Conservation (phyloP, 1,139 yeast genomes). For the Nakaseomyces nivariensis region DNA sequence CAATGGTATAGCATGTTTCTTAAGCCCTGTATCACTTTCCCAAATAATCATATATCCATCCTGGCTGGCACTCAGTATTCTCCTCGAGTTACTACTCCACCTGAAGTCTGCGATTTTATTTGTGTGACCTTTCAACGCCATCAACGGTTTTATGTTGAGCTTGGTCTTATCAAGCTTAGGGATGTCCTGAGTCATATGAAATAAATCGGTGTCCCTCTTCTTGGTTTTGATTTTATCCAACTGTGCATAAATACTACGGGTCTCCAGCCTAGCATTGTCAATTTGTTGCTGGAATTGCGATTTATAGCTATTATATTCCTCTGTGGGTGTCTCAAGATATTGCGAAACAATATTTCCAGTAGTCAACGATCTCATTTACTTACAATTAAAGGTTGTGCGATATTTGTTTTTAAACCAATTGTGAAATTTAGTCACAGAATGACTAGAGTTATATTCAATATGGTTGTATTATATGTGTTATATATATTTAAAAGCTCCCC, state of each 20-base stretch:
- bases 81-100: conserved; percentile 56
- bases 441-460: too few relatives aligned
- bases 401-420: too few relatives aligned
- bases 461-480: too few relatives aligned
- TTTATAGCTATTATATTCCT: conserved; percentile 7
- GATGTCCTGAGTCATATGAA: conserved; percentile 32
- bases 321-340: not conserved
- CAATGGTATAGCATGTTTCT: conserved; percentile 57
- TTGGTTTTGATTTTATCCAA: conserved; percentile 36
- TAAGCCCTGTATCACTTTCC: conserved; percentile 70
- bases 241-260: conserved; percentile 40
- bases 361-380: not conserved
- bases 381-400: not conserved
- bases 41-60: conserved; percentile 81
- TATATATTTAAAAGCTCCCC: too few relatives aligned
- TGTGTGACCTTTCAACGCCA: conserved; percentile 58
- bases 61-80: conserved; percentile 65
- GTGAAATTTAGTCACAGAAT: too few relatives aligned
- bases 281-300: conserved; percentile 27
- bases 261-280: conserved; percentile 37
- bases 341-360: not conserved
- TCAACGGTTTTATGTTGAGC: conserved; percentile 31
- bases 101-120: conserved; percentile 61
- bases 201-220: conserved; percentile 40
- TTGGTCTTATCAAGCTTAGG: conserved; percentile 19